Evolutionary conservation across 2,329 filamentous ascomycete species (phyloP).

Genomic region (Chrysosphaeria jannelii): DNA sequence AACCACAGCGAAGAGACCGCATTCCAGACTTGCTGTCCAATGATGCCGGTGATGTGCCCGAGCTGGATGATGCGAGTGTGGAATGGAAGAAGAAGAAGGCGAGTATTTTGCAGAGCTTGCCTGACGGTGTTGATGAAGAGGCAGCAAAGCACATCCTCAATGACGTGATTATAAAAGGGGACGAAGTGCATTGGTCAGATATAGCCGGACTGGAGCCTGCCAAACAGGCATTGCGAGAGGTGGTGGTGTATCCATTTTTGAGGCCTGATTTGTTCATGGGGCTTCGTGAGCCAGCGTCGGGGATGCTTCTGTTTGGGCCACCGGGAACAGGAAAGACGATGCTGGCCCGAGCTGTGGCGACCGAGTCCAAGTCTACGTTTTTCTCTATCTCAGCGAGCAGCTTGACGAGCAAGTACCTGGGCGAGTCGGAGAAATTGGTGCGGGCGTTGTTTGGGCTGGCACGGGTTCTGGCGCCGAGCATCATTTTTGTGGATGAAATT

Average conservation of each 20-base stretch:
- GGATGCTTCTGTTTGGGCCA: constrained; percentile 87
- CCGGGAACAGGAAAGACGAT: constrained; percentile 98
- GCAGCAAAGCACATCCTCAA: constrained; percentile 83
- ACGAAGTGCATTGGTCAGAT: constrained; percentile 84
- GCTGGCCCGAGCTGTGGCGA: constrained; percentile 80
- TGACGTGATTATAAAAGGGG: constrained; percentile 79
- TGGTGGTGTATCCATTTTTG: constrained; percentile 88
- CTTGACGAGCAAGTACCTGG: constrained; percentile 82
- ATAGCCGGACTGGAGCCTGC: constrained; percentile 74
- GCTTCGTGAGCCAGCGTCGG: constrained; percentile 68
- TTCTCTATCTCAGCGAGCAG: constrained; percentile 92
- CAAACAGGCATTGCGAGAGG: constrained; percentile 77
- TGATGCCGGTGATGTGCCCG: no score
- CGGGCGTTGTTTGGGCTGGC: constrained; percentile 75
- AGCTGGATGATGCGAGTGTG: no score
- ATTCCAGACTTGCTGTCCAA: no score
- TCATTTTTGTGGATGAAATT: constrained; percentile 97
- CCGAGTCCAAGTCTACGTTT: constrained; percentile 81
- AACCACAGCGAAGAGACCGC: constrained; percentile 1
- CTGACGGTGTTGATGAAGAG: constrained; percentile 48
- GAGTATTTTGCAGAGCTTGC: constrained; percentile 44
- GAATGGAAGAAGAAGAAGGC: constrained; percentile 30
- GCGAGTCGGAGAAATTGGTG: constrained; percentile 89
- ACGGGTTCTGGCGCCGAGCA: constrained; percentile 65
- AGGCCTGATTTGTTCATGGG: constrained; percentile 91